Conservation (phyloP, 495 filamentous ascomycete genomes). For the Barbatosphaeria neglecta region DNA sequence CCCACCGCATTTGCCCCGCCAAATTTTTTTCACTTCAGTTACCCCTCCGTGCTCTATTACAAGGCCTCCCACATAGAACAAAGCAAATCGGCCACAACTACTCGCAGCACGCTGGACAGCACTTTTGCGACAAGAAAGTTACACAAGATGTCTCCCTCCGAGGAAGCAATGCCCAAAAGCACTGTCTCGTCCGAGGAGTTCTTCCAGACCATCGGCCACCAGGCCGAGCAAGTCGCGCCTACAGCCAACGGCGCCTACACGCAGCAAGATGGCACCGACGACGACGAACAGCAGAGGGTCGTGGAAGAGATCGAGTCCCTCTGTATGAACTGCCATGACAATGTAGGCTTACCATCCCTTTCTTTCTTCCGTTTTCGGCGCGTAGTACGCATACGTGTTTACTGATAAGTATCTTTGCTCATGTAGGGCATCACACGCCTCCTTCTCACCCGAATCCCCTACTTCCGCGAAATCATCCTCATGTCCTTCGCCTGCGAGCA, state of each 20-base stretch:
- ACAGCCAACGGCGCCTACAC: constrained; percentile 19
- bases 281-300: constrained; percentile 42
- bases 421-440: constrained; percentile 79
- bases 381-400: too few species aligned
- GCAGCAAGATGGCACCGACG: constrained; percentile 15
- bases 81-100: too few species aligned
- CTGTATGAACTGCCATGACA: constrained; percentile 49
- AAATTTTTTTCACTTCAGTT: constrained; percentile 1
- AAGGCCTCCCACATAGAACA: not conserved
- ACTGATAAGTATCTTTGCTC: too few species aligned
- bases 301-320: constrained; percentile 48
- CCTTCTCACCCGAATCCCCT: constrained; percentile 82
- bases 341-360: constrained; percentile 46
- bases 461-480: constrained; percentile 91
- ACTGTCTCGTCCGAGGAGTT: constrained; percentile 22
- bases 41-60: constrained; percentile 24
- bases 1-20: not conserved
- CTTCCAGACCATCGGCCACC: constrained; percentile 43
- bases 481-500: constrained; percentile 91
- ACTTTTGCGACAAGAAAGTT: not conserved
- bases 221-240: constrained; percentile 35
- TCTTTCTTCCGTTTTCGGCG: not conserved
- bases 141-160: constrained; percentile 2
- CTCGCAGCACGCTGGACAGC: too few species aligned
- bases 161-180: not conserved